phyloP scores from a whole-genome alignment of 2,329 filamentous ascomycete genomes.

The Zymoseptoria passerinii region DNA sequence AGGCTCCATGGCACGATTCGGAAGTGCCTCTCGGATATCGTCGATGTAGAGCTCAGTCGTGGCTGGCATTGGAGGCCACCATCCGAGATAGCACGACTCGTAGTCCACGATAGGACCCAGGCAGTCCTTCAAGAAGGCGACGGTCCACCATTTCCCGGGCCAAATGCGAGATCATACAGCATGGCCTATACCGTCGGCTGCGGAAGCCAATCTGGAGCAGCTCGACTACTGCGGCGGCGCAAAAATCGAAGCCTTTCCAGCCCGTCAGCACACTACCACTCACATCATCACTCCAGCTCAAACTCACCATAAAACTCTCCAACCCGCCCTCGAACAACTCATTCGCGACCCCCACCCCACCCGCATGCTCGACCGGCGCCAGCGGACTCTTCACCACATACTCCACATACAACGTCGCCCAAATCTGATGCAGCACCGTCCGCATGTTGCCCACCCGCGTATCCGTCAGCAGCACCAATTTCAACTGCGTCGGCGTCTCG shows the following conservation, averaged over 20 bases:
- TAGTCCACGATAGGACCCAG: not conserved
- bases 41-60: no score
- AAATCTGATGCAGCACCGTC: conserved; percentile 93
- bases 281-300: not conserved
- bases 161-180: no score
- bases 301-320: conserved; percentile 62
- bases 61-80: not conserved
- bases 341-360: conserved; percentile 55
- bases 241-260: conserved; percentile 8
- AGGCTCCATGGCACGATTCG: no score
- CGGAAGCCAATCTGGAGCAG: not conserved
- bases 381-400: conserved; percentile 65
- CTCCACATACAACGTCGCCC: conserved; percentile 96
- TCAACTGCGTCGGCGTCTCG: conserved; percentile 90
- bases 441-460: conserved; percentile 69
- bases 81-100: not conserved
- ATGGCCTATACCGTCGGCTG: not conserved
- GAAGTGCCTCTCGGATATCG: no score
- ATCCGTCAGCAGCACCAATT: conserved; percentile 95
- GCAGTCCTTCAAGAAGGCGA: not conserved
- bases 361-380: conserved; percentile 52
- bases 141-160: no score
- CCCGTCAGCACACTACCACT: not conserved
- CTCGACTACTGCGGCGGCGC: conserved; percentile 6
- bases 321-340: conserved; percentile 59